A percentile compares a stretch with the other conserved stretches of the same genome.
Conservation (phyloP, 495 filamentous ascomycete genomes). For the Tirmania nivea region DNA sequence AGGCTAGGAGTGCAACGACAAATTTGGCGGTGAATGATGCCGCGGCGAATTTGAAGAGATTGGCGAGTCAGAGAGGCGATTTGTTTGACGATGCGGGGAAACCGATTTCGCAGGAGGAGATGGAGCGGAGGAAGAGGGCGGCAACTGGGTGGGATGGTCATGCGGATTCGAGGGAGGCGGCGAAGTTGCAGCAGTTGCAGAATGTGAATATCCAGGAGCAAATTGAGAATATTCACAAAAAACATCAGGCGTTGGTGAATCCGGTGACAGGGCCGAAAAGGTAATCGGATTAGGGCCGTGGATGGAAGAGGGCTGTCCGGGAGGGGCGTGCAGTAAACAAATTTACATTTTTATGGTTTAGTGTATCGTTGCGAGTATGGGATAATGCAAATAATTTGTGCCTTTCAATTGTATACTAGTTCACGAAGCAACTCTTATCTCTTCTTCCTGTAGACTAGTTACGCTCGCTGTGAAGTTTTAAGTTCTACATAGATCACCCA, state of each 20-base stretch:
- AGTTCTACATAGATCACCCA: too few relatives aligned
- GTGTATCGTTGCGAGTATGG: too few relatives aligned
- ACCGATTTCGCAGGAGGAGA: slow-evolving; percentile 49
- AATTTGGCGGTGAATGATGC: slow-evolving; percentile 75
- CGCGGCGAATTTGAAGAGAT: slow-evolving; percentile 84
- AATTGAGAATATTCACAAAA: slow-evolving; percentile 44
- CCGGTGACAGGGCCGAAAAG: slow-evolving; percentile 17
- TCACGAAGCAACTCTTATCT: too few relatives aligned
- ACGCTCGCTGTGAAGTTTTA: too few relatives aligned
- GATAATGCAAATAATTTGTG: too few relatives aligned
- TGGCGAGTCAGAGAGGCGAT: slow-evolving; percentile 77
- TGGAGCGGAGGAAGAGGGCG: slow-evolving; percentile 50
- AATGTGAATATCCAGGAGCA: slow-evolving; percentile 50
- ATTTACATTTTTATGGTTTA: too few relatives aligned
- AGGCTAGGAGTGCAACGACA: slow-evolving; percentile 62
- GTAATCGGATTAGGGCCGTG: slow-evolving; percentile 4
- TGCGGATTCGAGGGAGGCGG: slow-evolving; percentile 35
- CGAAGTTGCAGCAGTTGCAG: slow-evolving; percentile 34
- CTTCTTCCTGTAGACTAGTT: too few relatives aligned
- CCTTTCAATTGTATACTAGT: too few relatives aligned
- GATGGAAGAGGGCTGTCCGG: too few relatives aligned
- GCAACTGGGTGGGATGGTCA: slow-evolving; percentile 43
- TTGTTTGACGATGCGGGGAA: slow-evolving; percentile 68
- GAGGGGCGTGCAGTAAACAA: too few relatives aligned
- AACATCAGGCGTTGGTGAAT: slow-evolving; percentile 27